Conservation (phyloP, 1,284 basidiomycete genomes). For the Malassezia nana region DNA sequence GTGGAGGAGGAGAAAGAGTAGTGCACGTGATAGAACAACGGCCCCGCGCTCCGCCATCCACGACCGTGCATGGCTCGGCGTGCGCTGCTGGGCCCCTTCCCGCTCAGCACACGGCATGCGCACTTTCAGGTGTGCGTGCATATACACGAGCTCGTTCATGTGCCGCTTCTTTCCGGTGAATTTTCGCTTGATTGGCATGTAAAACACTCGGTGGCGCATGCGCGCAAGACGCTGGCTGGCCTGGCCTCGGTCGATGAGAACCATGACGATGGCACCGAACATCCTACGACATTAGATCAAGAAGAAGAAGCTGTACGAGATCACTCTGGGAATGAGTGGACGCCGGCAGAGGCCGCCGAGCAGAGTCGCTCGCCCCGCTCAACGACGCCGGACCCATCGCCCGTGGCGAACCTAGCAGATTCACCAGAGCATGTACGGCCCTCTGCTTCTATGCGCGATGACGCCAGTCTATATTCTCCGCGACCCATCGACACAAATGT, state of each 20-base stretch:
- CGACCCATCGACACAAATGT: neutral
- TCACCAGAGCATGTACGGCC: neutral
- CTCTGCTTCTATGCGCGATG: neutral
- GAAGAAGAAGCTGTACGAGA: neutral
- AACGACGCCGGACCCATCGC: neutral
- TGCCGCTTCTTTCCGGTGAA: conserved; percentile 65
- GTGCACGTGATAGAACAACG: neutral
- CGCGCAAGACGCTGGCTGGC: neutral
- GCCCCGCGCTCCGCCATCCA: neutral
- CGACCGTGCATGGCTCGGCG: conserved; percentile 7
- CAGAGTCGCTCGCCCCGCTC: neutral
- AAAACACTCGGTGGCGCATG: conserved; percentile 47
- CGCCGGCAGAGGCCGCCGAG: neutral
- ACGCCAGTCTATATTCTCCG: neutral
- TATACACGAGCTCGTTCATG: conserved; percentile 64
- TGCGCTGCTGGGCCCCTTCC: conserved; percentile 35
- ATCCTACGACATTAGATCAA: neutral
- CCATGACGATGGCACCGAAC: neutral
- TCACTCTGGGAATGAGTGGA: neutral
- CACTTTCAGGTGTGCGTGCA: conserved; percentile 60
- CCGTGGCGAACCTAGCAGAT: neutral
- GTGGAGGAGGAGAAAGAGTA: conserved; percentile 29
- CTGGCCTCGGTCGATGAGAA: neutral
- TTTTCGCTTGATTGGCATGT: conserved; percentile 68
- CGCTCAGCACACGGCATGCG: conserved; percentile 53